Conservation (phyloP, 2,329 filamentous ascomycete genomes). For the Arthrinium puccinioides region DNA sequence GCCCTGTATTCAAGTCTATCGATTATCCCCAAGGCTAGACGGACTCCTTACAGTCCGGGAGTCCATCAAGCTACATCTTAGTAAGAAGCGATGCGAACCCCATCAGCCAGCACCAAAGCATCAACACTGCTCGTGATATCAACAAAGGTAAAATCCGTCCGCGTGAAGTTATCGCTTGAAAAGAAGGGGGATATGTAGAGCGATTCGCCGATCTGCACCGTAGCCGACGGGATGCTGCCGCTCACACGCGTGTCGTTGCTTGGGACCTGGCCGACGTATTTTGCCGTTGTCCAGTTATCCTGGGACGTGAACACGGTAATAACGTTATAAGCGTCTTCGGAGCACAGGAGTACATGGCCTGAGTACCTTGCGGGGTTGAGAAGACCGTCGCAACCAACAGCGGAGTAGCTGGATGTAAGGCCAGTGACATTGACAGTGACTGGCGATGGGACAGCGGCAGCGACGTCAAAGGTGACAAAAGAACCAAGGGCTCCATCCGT, state of each 20-base stretch:
- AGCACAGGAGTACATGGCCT: background rate
- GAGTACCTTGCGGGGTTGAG: background rate
- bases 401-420: background rate
- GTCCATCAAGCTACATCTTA: too few species aligned
- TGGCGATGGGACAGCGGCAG: background rate
- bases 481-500: background rate
- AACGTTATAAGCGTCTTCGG: background rate
- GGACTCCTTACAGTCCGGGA: too few species aligned
- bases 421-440: background rate
- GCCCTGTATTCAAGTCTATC: too few species aligned
- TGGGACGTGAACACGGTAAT: background rate
- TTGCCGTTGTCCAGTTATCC: background rate
- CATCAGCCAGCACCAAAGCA: too few species aligned
- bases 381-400: background rate
- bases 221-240: background rate
- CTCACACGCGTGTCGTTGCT: background rate
- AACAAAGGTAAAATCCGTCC: too few species aligned
- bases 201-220: background rate
- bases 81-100: too few species aligned
- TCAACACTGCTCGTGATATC: too few species aligned
- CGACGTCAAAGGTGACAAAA: background rate
- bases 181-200: too few species aligned
- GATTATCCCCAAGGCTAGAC: too few species aligned
- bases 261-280: background rate
- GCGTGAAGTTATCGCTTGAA: too few species aligned